These are phyloP conservation scores for Actinomucor elegans DNA, from an alignment of 371 early-diverging fungal species.

Conservation along the genomic window DNA sequence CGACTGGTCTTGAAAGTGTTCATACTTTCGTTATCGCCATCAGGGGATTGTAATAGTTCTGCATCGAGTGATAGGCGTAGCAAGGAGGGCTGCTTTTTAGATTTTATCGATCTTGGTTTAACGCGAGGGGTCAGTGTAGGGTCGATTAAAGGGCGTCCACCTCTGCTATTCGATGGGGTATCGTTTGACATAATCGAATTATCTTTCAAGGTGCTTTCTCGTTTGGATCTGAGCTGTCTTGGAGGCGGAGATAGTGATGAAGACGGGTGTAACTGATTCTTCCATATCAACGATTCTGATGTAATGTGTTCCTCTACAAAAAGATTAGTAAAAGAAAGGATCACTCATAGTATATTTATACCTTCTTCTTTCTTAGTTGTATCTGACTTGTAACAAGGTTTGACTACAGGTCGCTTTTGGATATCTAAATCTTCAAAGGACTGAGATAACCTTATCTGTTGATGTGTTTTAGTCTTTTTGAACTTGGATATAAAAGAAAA, in stretches of 20 bases:
- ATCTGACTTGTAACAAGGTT: neutral
- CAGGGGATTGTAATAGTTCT: constrained; percentile 18
- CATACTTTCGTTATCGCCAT: constrained; percentile 13
- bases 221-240: constrained; percentile 16
- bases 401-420: neutral
- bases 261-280: neutral
- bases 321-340: neutral
- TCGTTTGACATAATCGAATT: too few species aligned
- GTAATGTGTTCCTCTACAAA: neutral
- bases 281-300: neutral
- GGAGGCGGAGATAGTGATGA: constrained; percentile 28
- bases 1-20: constrained; percentile 5
- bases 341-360: neutral
- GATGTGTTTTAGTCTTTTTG: constrained; percentile 11
- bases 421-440: constrained; percentile 10
- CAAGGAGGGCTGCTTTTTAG: constrained; percentile 19
- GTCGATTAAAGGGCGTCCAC: constrained; percentile 7
- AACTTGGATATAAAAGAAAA: constrained; percentile 24
- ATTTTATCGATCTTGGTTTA: constrained; percentile 11
- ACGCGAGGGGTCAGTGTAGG: constrained; percentile 11
- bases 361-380: neutral
- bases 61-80: constrained; percentile 39
- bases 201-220: constrained; percentile 9
- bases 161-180: neutral
- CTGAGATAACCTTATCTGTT: constrained; percentile 14